Conservation (phyloP, 768 basidiomycete species). For the Lactarius vividus region DNA sequence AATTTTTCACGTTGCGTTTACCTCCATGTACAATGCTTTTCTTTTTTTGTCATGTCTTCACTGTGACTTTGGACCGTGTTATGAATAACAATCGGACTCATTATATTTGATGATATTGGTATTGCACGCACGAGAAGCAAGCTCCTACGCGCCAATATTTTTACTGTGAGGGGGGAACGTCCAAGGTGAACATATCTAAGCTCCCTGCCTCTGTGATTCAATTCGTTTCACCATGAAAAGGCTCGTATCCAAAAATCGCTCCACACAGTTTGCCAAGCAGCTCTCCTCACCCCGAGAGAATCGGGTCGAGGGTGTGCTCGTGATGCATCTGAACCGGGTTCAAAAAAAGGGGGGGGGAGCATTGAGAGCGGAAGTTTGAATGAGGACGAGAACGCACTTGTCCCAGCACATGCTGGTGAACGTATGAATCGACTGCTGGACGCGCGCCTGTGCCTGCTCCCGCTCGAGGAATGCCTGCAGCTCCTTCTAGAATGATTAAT, state of each 20-base stretch:
- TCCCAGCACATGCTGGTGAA: conserved; percentile 90
- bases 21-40: not conserved
- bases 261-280: conserved; percentile 88
- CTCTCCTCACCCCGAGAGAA: conserved; percentile 78
- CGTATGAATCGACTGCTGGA: conserved; percentile 69
- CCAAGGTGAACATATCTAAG: conserved; percentile 29
- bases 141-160: conserved; percentile 2
- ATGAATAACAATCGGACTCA: not conserved
- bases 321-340: conserved; percentile 60
- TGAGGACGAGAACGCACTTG: conserved; percentile 56
- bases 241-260: conserved; percentile 86
- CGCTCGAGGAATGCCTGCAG: conserved; percentile 74
- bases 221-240: conserved; percentile 75
- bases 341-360: not conserved
- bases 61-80: not conserved
- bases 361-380: conserved; percentile 2
- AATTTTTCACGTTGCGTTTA: not conserved
- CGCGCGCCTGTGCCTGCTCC: conserved; percentile 73
- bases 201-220: conserved; percentile 34
- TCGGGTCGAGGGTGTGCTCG: conserved; percentile 68
- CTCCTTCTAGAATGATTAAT: conserved; percentile 60
- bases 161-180: conserved; percentile 1
- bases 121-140: not conserved
- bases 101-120: conserved; percentile 9
- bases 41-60: not conserved